These are phyloP conservation scores for Mallotus nudiflorus DNA, from an alignment of 345 rosid genomes.

Conservation along the genomic window DNA sequence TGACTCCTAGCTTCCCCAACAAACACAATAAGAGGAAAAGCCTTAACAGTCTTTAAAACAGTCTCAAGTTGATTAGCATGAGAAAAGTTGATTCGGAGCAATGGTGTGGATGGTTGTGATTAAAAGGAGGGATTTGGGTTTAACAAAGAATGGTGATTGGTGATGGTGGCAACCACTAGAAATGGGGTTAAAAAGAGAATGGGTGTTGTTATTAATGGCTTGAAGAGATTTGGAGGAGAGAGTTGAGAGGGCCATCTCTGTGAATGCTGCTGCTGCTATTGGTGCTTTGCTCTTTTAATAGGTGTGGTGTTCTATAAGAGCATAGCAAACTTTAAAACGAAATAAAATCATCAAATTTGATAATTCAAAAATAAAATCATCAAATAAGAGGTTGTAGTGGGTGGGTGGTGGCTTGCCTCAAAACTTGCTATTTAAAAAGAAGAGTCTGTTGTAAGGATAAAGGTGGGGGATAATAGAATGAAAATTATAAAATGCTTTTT, in stretches of 20 bases:
- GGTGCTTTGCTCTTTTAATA: too few relatives aligned
- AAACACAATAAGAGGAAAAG: slow-evolving; percentile 30
- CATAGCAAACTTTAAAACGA: too few relatives aligned
- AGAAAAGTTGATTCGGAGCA: slow-evolving; percentile 40
- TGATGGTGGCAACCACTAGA: slow-evolving; percentile 9
- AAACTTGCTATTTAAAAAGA: too few relatives aligned
- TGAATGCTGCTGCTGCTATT: too few relatives aligned
- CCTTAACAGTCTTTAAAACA: slow-evolving; percentile 23
- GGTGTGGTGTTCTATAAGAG: too few relatives aligned
- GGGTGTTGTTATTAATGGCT: slow-evolving; percentile 31
- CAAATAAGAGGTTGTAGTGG: too few relatives aligned
- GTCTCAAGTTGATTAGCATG: slow-evolving; percentile 15
- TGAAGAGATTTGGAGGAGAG: slow-evolving; percentile 52
- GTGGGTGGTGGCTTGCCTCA: too few relatives aligned
- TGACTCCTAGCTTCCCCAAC: slow-evolving; percentile 29
- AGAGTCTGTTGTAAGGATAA: too few relatives aligned
- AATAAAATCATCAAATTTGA: too few relatives aligned
- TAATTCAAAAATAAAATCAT: too few relatives aligned
- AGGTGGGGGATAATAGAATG: too few relatives aligned
- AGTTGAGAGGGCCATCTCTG: slow-evolving; percentile 61
- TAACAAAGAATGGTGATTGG: neutral
- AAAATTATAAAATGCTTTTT: too few relatives aligned
- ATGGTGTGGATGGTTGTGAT: slow-evolving; percentile 64
- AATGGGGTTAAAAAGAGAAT: slow-evolving; percentile 6
- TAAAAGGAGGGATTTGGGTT: slow-evolving; percentile 27